phyloP scores from a whole-genome alignment of 164 flowering plant species.

The Sextonia rubra region DNA sequence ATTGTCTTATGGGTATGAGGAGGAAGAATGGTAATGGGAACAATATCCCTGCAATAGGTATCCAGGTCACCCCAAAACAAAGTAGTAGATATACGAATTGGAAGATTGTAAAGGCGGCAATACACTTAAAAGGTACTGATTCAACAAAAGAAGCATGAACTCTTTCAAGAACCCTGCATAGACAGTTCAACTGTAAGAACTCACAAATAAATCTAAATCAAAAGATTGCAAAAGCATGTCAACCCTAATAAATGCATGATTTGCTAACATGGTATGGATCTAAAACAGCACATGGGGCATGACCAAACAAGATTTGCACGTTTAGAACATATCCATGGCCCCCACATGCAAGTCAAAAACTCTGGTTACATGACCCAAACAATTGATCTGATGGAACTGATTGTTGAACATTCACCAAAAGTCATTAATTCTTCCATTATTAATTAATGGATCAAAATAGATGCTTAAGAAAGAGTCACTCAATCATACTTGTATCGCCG shows the following conservation, averaged over 20 bases:
- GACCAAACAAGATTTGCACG: not conserved
- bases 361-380: too few relatives aligned
- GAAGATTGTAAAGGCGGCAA: slow-evolving; percentile 58
- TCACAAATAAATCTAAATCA: not conserved
- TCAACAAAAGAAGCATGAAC: slow-evolving; percentile 69
- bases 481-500: slow-evolving; percentile 56
- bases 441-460: not conserved
- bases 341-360: not conserved
- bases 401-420: not conserved
- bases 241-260: not conserved
- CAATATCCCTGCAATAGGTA: slow-evolving; percentile 82
- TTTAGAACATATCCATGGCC: not conserved
- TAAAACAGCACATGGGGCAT: not conserved
- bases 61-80: slow-evolving; percentile 82
- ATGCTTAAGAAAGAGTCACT: not conserved
- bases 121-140: slow-evolving; percentile 61
- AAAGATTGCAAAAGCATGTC: not conserved
- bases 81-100: slow-evolving; percentile 50
- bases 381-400: not conserved
- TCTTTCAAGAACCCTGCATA: slow-evolving; percentile 49
- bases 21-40: slow-evolving; percentile 86
- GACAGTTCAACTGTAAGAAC: slow-evolving; percentile 5
- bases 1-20: slow-evolving; percentile 55
- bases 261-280: not conserved
- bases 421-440: not conserved